Evolutionary conservation across 768 basidiomycete genomes (phyloP).

Genomic region (Lactarius evosmus): DNA sequence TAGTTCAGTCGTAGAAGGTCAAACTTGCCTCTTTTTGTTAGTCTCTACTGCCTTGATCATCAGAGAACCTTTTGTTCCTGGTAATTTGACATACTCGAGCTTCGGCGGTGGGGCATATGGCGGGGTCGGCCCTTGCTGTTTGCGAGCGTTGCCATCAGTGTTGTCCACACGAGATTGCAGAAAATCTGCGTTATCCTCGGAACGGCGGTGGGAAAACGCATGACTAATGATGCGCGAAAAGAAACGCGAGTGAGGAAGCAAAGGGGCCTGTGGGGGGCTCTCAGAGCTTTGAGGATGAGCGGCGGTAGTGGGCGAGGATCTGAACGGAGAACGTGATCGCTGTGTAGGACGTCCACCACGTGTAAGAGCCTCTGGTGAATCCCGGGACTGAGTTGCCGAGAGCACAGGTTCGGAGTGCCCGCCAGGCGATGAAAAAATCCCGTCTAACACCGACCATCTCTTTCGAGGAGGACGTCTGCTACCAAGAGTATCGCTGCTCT

Average conservation of each 20-base stretch:
- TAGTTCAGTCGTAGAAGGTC: background rate
- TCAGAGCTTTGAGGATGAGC: constrained; percentile 8
- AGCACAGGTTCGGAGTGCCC: constrained; percentile 25
- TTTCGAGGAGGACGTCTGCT: constrained; percentile 51
- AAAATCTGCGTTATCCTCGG: constrained; percentile 49
- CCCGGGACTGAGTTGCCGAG: background rate
- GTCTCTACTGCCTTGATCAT: constrained; percentile 88
- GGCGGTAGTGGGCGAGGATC: background rate
- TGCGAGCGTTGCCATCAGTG: constrained; percentile 39
- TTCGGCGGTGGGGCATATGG: constrained; percentile 72
- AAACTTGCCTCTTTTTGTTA: constrained; percentile 70
- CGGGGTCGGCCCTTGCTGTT: constrained; percentile 35
- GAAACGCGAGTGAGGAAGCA: constrained; percentile 54
- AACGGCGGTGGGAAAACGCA: constrained; percentile 56
- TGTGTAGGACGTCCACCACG: constrained; percentile 6
- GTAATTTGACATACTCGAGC: constrained; percentile 88
- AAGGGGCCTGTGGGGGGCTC: constrained; percentile 34
- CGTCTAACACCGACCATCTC: constrained; percentile 70
- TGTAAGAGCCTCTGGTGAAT: constrained; percentile 9
- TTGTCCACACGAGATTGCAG: constrained; percentile 38
- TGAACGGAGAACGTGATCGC: background rate
- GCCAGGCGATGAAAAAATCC: constrained; percentile 37
- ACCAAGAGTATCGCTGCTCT: constrained; percentile 29
- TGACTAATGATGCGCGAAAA: constrained; percentile 67
- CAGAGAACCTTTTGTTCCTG: constrained; percentile 83